Conservation (phyloP, 78 protist species). For the Dictyostelium brefeldianum region DNA sequence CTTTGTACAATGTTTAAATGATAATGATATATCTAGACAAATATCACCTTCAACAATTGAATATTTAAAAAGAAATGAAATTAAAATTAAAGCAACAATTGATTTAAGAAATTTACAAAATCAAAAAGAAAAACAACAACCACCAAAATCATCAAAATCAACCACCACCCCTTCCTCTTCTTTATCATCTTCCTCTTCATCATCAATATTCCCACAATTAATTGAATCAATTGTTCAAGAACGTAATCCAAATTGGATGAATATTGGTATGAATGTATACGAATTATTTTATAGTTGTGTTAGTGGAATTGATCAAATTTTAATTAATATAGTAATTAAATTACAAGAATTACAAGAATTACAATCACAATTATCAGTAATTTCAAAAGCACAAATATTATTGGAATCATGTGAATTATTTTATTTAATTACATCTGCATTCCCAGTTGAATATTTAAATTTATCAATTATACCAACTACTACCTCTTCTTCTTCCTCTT, state of each 20-base stretch:
- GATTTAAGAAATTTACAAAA: conserved; percentile 50
- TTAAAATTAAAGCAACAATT: not conserved
- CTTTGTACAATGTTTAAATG: not conserved
- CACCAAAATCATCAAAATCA: not conserved
- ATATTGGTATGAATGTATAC: conserved; percentile 46
- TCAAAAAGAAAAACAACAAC: conserved; percentile 11
- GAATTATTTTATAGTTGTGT: conserved; percentile 53
- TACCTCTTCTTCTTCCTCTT: not conserved
- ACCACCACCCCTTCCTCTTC: not conserved
- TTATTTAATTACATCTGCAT: not conserved
- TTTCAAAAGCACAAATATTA: not conserved
- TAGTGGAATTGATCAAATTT: conserved; percentile 29
- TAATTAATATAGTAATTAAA: not conserved
- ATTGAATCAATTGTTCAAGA: conserved; percentile 14
- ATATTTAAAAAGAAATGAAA: conserved; percentile 6
- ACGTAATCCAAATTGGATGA: conserved; percentile 46
- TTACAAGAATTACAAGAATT: not conserved
- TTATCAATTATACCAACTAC: not conserved
- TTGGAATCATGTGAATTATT: conserved; percentile 10
- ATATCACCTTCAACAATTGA: not conserved
- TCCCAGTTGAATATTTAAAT: not conserved
- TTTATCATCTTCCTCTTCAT: not conserved
- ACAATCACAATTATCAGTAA: not conserved
- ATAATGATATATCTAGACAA: not conserved
- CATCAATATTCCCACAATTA: not conserved